Conservation (phyloP, 2,329 filamentous ascomycete genomes). For the Ophiostoma himal-ulmi region DNA sequence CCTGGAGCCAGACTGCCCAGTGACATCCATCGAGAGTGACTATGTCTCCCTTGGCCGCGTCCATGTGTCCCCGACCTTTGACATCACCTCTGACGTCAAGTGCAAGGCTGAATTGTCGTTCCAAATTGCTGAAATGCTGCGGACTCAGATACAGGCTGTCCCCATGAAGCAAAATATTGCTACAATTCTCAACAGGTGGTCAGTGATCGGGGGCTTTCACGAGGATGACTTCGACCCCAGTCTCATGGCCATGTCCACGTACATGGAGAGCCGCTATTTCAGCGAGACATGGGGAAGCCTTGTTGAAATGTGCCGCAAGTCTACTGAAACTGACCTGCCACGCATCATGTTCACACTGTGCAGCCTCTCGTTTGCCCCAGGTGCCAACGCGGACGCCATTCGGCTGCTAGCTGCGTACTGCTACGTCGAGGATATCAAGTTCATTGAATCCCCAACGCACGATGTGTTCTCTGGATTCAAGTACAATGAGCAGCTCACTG, state of each 20-base stretch:
- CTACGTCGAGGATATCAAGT: slow-evolving; percentile 37
- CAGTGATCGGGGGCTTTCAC: slow-evolving; percentile 10
- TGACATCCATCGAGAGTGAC: neutral
- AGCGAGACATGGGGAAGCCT: slow-evolving; percentile 29
- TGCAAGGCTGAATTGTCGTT: neutral
- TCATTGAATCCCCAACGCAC: slow-evolving; percentile 31
- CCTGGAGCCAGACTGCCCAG: neutral
- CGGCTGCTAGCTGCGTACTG: slow-evolving; percentile 41
- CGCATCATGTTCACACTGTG: slow-evolving; percentile 30
- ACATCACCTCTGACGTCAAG: neutral
- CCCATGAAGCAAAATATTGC: neutral
- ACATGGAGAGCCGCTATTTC: slow-evolving; percentile 14
- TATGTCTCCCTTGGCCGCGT: slow-evolving; percentile 16
- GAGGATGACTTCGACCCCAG: neutral
- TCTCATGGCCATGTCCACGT: neutral
- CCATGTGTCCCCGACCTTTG: neutral
- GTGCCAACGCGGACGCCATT: slow-evolving; percentile 29
- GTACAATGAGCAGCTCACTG: slow-evolving; percentile 15
- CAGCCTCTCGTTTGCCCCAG: slow-evolving; percentile 28
- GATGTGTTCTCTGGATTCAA: slow-evolving; percentile 8
- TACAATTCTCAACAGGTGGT: slow-evolving; percentile 12
- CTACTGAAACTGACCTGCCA: neutral
- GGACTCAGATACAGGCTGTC: accelerated
- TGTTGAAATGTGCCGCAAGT: slow-evolving; percentile 25
- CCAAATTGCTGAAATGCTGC: slow-evolving; percentile 13